These are phyloP conservation scores for Canariomyces notabilis DNA, from an alignment of 2,329 filamentous ascomycete genomes.

Conservation along the genomic window DNA sequence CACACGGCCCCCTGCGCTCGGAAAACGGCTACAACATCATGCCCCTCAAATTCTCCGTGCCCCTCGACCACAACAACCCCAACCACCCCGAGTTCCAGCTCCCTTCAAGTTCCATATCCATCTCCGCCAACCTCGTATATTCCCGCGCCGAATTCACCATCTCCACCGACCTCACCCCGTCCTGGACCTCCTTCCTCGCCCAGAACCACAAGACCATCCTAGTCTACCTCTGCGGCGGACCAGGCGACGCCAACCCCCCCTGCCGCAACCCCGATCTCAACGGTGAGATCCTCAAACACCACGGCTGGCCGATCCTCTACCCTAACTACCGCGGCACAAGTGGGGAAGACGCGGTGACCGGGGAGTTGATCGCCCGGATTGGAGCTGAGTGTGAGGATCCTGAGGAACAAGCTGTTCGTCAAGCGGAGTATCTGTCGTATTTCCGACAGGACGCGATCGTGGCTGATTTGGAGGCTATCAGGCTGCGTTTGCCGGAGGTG, in stretches of 20 bases:
- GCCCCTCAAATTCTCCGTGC: too few species aligned
- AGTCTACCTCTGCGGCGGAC: conserved; percentile 64
- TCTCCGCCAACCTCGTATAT: not conserved
- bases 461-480: conserved; percentile 65
- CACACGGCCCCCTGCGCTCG: too few species aligned
- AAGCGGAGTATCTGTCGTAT: conserved; percentile 58
- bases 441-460: conserved; percentile 72
- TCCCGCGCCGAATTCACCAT: too few species aligned
- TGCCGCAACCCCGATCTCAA: conserved; percentile 39
- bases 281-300: conserved; percentile 53
- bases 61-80: too few species aligned
- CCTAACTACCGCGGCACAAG: conserved; percentile 71
- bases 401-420: too few species aligned
- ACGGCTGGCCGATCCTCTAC: conserved; percentile 63
- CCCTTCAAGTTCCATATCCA: too few species aligned
- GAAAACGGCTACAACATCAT: too few species aligned
- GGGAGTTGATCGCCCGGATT: too few species aligned
- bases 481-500: conserved; percentile 55
- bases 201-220: conserved; percentile 16
- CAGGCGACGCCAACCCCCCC: conserved; percentile 48
- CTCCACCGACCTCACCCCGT: not conserved
- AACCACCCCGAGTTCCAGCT: too few species aligned
- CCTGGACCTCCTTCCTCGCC: not conserved
- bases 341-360: too few species aligned
- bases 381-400: too few species aligned